Conservation (phyloP, 495 filamentous ascomycete species). For the Hamigera avellanea region DNA sequence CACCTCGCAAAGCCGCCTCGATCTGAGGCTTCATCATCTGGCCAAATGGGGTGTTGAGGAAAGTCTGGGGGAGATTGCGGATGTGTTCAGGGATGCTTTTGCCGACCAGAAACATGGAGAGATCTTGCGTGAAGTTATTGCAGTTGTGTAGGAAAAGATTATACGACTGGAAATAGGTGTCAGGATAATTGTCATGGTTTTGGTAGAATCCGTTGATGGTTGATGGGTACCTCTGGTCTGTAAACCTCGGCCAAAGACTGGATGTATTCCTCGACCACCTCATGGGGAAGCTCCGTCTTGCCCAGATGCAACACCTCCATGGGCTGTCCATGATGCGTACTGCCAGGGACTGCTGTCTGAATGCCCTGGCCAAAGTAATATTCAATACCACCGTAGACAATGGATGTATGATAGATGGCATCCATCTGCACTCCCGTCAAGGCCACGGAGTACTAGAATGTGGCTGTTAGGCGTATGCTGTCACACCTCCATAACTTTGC, state of each 20-base stretch:
- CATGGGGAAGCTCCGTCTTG: slow-evolving; percentile 63
- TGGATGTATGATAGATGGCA: slow-evolving; percentile 84
- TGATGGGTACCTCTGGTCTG: slow-evolving; percentile 53
- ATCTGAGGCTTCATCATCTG: slow-evolving; percentile 81
- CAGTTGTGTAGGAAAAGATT: slow-evolving; percentile 88
- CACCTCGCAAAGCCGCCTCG: slow-evolving; percentile 57
- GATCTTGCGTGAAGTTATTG: slow-evolving; percentile 96
- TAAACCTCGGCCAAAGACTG: slow-evolving; percentile 74
- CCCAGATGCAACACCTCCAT: slow-evolving; percentile 69
- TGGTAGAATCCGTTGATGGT: slow-evolving; percentile 3
- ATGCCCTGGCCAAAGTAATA: slow-evolving; percentile 70
- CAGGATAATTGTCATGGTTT: not conserved
- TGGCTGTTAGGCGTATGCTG: not conserved
- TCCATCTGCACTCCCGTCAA: slow-evolving; percentile 64
- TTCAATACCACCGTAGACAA: slow-evolving; percentile 68
- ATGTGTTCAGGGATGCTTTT: slow-evolving; percentile 83
- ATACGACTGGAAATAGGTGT: slow-evolving; percentile 52
- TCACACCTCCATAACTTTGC: slow-evolving; percentile 19
- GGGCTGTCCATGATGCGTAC: slow-evolving; percentile 74
- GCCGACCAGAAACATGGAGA: slow-evolving; percentile 83
- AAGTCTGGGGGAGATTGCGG: slow-evolving; percentile 71
- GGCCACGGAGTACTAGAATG: slow-evolving; percentile 33
- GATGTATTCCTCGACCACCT: slow-evolving; percentile 82
- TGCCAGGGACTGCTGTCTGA: slow-evolving; percentile 65
- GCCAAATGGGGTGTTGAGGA: slow-evolving; percentile 83